Base-by-base conservation (phyloP, 2,329 filamentous ascomycete species). In the Zopfia rhizophila region DNA sequence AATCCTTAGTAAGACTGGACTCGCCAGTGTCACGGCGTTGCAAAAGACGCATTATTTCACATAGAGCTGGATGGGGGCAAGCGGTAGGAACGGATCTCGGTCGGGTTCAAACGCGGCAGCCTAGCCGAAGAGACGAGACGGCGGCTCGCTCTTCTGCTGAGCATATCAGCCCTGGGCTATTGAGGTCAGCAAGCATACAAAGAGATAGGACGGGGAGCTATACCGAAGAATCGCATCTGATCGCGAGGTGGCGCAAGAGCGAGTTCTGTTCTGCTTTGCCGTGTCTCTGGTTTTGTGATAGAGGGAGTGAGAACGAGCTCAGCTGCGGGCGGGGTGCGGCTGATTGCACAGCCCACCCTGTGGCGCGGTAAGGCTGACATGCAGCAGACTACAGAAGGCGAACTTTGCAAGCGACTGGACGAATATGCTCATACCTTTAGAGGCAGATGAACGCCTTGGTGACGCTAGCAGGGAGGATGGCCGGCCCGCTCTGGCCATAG, bases 401-500 rank as follows among this genome's bases (percentile, higher is more conserved):
- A 42, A 51, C n/a, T 41, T 50, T 27, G 47, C 30, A 45, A 32
- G 36, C 36, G 23, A 49, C 21, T 49, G 41, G 39, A 30, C 39
- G 39, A 35, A 44, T 48, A 48, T 48, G 45, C 33, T 44, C 29
- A 38, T 44, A 35, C 39, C 31, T 38, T 40, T 24, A 50, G 46
- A 45, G 45, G 47, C 14, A 38, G 36, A 46, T 32, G 32, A 51
- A 51, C 42, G 42, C 36, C 47, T 46, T 38, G 14, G 41, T 49
- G 27, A 44, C 33, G 36, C 36, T 39, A 38, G 35, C 32, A 45
- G 40, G 32, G 32, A 44, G 40, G 40, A 37, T 32, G 40, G 31
- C 38, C 32, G 41, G 45, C 33, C 29, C 41, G 44, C 43, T 19
- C 43, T 10, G 18, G 36, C 36, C 14, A 5, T 4, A 17, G 14